Evolutionary conservation across 2,329 filamentous ascomycete species (phyloP).

Genomic region (Purpureocillium lavendulum): DNA sequence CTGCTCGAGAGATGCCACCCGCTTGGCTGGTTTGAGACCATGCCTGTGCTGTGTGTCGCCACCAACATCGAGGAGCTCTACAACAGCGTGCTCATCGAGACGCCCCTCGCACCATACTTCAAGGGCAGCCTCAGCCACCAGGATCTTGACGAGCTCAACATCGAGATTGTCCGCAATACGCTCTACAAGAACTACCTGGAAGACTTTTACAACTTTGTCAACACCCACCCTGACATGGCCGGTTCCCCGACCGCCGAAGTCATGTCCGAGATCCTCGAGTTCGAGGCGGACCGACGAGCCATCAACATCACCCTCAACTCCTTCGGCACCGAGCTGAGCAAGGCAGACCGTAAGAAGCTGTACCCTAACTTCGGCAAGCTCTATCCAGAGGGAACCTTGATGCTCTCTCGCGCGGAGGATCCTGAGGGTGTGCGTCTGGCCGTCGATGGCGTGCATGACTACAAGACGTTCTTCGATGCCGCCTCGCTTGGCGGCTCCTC

Average conservation of each 20-base stretch:
- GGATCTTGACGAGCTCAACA: slow-evolving; percentile 96
- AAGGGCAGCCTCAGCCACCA: slow-evolving; percentile 94
- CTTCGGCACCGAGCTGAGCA: slow-evolving; percentile 91
- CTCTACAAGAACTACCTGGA: slow-evolving; percentile 99
- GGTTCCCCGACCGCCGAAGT: slow-evolving; percentile 87
- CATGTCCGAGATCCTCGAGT: slow-evolving; percentile 93
- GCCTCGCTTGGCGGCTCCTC: slow-evolving; percentile 67
- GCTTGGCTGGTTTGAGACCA: slow-evolving; percentile 96
- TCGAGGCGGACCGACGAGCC: slow-evolving; percentile 90
- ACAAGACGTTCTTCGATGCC: slow-evolving; percentile 93
- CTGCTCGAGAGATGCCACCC: slow-evolving; percentile 93
- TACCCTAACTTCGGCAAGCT: slow-evolving; percentile 88
- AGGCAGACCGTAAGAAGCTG: slow-evolving; percentile 89
- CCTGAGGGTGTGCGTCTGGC: slow-evolving; percentile 88
- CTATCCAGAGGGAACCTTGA: slow-evolving; percentile 88
- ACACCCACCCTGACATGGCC: slow-evolving; percentile 74
- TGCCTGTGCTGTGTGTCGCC: slow-evolving; percentile 95
- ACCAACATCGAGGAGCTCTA: slow-evolving; percentile 99
- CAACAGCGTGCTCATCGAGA: slow-evolving; percentile 96
- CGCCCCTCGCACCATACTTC: slow-evolving; percentile 91
- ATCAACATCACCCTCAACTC: slow-evolving; percentile 99
- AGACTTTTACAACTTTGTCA: slow-evolving; percentile 94
- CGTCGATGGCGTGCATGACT: slow-evolving; percentile 87
- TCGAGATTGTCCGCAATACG: slow-evolving; percentile 97
- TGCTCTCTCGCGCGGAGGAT: slow-evolving; percentile 92